A percentile compares a stretch with the other conserved stretches of the same genome.
Evolutionary conservation across 371 early-diverging fungal genomes (phyloP).

Genomic region (Rhizopus arrhizus): DNA sequence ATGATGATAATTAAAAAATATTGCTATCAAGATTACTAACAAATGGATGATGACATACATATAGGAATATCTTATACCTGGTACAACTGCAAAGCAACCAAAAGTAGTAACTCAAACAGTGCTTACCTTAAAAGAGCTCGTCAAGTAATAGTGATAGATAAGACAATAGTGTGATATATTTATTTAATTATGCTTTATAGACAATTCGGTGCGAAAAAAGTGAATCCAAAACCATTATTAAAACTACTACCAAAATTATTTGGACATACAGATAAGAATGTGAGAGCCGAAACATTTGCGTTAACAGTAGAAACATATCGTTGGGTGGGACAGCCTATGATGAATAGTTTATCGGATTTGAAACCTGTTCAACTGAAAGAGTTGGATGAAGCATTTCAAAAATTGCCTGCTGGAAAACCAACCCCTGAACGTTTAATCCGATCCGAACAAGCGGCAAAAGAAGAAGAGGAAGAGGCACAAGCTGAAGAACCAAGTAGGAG

Average conservation of each 20-base stretch:
- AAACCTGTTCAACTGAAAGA: constrained; percentile 92
- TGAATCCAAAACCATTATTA: constrained; percentile 79
- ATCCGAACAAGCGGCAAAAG: constrained; percentile 70
- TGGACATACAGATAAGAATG: constrained; percentile 90
- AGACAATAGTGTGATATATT: not conserved
- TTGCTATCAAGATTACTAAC: not conserved
- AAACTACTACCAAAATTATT: constrained; percentile 89
- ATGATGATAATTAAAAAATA: constrained; percentile 7
- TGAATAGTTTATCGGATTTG: constrained; percentile 66
- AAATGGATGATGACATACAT: not conserved
- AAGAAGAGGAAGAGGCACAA: constrained; percentile 47
- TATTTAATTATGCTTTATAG: constrained; percentile 25
- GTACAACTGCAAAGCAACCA: constrained; percentile 85
- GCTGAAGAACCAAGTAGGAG: constrained; percentile 25
- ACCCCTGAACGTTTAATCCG: constrained; percentile 74
- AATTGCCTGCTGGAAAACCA: constrained; percentile 68
- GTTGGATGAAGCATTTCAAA: constrained; percentile 80
- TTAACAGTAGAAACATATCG: constrained; percentile 79
- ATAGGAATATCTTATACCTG: constrained; percentile 78
- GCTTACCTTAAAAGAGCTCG: constrained; percentile 68
- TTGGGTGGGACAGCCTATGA: constrained; percentile 79
- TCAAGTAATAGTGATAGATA: constrained; percentile 48
- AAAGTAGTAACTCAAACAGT: constrained; percentile 86
- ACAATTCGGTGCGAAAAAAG: constrained; percentile 78
- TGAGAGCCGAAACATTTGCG: constrained; percentile 83